Evolutionary conservation across 2,329 filamentous ascomycete species (phyloP).

Genomic region (Venturia aucupariae): DNA sequence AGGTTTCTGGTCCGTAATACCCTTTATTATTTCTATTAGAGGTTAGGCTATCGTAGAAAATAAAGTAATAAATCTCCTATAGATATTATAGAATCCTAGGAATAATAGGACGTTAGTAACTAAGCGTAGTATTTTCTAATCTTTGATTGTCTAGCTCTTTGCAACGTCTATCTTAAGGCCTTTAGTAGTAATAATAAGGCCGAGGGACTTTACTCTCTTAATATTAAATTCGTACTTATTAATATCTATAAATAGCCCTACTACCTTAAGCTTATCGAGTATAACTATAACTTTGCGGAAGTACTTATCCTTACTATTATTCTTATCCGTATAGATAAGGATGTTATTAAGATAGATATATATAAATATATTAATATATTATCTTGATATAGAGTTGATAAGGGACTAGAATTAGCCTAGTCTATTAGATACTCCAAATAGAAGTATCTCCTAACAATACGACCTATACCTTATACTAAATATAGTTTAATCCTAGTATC

Average conservation of each 20-base stretch:
- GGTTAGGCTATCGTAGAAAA: slow-evolving; percentile 18
- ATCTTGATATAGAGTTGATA: slow-evolving; percentile 20
- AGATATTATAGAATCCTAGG: slow-evolving; percentile 25
- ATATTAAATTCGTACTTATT: slow-evolving; percentile 23
- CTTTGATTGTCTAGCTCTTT: slow-evolving; percentile 17
- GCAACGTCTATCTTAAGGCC: slow-evolving; percentile 19
- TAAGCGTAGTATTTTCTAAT: slow-evolving; percentile 19
- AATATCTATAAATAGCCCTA: slow-evolving; percentile 15
- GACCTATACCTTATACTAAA: slow-evolving; percentile 26
- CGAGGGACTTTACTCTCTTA: slow-evolving; percentile 22
- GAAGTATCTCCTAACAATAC: slow-evolving; percentile 28
- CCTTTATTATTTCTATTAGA: slow-evolving; percentile 16
- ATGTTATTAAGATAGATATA: slow-evolving; percentile 21
- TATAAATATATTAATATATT: slow-evolving; percentile 20
- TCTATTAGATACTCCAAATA: slow-evolving; percentile 18
- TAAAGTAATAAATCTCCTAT: slow-evolving; percentile 21
- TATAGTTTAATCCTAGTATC: slow-evolving; percentile 26
- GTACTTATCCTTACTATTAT: slow-evolving; percentile 6
- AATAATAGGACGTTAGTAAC: slow-evolving; percentile 18
- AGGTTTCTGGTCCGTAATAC: not conserved
- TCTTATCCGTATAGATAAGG: slow-evolving; percentile 18
- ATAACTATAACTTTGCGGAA: slow-evolving; percentile 6
- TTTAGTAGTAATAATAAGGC: slow-evolving; percentile 20
- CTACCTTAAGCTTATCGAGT: slow-evolving; percentile 9
- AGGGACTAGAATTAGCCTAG: slow-evolving; percentile 17